Evolutionary conservation across 768 basidiomycete species (phyloP).

Genomic region (Mrakia blollopis): DNA sequence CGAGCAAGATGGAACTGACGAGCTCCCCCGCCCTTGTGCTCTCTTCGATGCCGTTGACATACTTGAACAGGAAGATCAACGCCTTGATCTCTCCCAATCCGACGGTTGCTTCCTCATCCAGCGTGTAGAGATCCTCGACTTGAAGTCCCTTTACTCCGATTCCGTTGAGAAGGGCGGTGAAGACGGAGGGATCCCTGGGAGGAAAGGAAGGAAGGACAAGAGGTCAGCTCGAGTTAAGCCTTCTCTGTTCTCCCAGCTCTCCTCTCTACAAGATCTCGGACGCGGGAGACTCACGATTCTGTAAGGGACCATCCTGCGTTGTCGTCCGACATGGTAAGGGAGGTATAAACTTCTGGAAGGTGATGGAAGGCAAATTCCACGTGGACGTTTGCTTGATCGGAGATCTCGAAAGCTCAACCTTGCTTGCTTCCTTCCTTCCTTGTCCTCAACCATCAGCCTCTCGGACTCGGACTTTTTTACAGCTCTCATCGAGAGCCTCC

Average conservation of each 20-base stretch:
- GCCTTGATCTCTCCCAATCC: conserved; percentile 27
- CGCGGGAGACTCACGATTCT: conserved; percentile 24
- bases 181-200: conserved; percentile 30
- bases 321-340: conserved; percentile 18
- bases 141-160: conserved; percentile 30
- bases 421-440: neutral
- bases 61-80: conserved; percentile 32
- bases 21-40: conserved; percentile 5
- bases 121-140: conserved; percentile 28
- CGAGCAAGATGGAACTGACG: neutral
- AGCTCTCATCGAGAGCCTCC: neutral
- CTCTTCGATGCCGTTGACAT: conserved; percentile 28
- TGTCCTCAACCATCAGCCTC: neutral
- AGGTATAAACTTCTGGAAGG: neutral
- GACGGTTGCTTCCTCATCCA: conserved; percentile 16
- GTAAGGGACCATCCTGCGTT: conserved; percentile 32
- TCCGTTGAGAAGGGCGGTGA: conserved; percentile 19
- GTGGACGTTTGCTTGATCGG: neutral
- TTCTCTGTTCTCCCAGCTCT: neutral
- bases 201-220: neutral
- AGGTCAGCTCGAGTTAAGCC: neutral
- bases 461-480: too few relatives aligned
- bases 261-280: neutral
- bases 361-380: neutral
- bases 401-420: neutral